These are phyloP conservation scores for Schizochytrium sp. DNA, from an alignment of 108 stramenopile species.

Conservation along the genomic window DNA sequence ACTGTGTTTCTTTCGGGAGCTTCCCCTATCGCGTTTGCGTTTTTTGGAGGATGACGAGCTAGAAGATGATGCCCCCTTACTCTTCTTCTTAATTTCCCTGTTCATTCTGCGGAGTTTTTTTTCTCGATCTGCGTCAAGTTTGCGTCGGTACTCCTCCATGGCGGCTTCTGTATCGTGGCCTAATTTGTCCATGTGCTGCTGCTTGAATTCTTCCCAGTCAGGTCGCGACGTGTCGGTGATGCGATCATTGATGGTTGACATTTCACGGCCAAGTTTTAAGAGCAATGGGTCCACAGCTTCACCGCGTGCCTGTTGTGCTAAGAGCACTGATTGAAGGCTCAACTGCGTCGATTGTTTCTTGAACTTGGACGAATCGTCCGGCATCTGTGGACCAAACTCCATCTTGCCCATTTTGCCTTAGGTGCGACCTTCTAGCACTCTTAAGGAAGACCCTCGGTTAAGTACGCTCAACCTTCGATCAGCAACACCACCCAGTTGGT, in stretches of 20 bases:
- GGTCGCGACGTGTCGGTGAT: constrained; percentile 13
- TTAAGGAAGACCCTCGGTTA: too few relatives aligned
- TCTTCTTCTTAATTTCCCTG: background rate
- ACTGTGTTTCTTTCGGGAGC: background rate
- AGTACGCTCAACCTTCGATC: too few relatives aligned
- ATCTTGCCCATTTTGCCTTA: background rate
- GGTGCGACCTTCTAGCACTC: background rate
- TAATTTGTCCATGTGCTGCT: constrained; percentile 39
- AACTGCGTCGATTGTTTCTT: background rate
- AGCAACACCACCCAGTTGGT: too few relatives aligned
- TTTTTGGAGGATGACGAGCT: background rate
- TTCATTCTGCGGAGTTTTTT: background rate
- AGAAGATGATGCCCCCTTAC: background rate
- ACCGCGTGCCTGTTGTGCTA: constrained; percentile 21
- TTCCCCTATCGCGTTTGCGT: background rate
- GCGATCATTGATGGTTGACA: background rate
- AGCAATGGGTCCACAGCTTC: background rate
- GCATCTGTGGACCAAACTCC: background rate
- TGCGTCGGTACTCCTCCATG: constrained; percentile 24
- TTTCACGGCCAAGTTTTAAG: constrained; percentile 7
- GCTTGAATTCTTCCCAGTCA: constrained; percentile 27
- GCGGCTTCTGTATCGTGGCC: constrained; percentile 12
- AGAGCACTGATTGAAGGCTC: constrained; percentile 26
- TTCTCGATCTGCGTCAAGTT: background rate
- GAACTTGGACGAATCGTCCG: background rate